Evolutionary conservation across 2,329 filamentous ascomycete genomes (phyloP).

Genomic region (Ascomycota sp.): DNA sequence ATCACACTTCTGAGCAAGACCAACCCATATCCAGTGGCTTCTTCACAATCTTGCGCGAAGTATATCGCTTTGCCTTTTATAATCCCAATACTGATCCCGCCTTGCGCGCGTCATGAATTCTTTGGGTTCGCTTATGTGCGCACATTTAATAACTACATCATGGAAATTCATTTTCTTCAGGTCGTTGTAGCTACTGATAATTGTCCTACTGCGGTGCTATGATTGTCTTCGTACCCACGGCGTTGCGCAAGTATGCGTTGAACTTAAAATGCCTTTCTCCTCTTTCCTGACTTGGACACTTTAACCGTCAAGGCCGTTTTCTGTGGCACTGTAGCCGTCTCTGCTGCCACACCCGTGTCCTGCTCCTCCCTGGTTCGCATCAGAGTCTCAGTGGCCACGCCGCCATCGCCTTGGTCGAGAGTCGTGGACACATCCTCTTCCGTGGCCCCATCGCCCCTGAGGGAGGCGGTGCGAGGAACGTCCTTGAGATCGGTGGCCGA

Average conservation of each 20-base stretch:
- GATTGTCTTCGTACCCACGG: too few species aligned
- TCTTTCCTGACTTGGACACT: too few species aligned
- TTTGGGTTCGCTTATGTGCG: conserved; percentile 40
- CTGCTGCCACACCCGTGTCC: too few species aligned
- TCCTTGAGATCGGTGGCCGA: conserved; percentile 48
- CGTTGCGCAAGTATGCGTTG: too few species aligned
- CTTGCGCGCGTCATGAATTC: conserved; percentile 18
- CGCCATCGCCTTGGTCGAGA: too few species aligned
- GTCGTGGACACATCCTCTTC: conserved; percentile 4
- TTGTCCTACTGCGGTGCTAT: too few species aligned
- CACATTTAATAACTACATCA: conserved; percentile 17
- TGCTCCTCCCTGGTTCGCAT: too few species aligned
- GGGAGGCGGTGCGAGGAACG: conserved; percentile 17
- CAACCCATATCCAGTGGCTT: conserved; percentile 14
- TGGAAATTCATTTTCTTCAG: background rate
- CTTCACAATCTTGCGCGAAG: conserved; percentile 27
- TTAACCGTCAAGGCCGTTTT: too few species aligned
- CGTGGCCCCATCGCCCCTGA: conserved; percentile 10
- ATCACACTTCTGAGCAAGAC: conserved; percentile 14
- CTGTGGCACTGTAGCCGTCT: too few species aligned
- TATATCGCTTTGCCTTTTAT: conserved; percentile 35
- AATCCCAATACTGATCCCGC: conserved; percentile 30
- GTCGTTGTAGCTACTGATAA: background rate
- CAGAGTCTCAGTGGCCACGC: too few species aligned
- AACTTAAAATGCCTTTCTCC: too few species aligned